Evolutionary conservation across 208 protist genomes (phyloP), one percentile per base, ranked within the genome.

Genomic region (Leishmania braziliensis): DNA sequence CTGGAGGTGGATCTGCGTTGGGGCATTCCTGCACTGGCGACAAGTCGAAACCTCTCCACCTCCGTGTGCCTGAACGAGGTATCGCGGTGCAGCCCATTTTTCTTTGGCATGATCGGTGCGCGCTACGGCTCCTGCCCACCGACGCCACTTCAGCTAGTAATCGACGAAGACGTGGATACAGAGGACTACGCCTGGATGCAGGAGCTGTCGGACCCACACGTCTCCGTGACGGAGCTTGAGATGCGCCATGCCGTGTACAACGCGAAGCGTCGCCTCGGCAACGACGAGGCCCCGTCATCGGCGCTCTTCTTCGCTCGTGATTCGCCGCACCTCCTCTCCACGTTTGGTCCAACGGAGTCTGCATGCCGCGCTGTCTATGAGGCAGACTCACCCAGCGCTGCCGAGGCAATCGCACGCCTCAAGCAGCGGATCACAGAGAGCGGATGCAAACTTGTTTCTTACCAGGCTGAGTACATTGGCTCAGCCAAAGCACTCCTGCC

Each of bases 201-300:
- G 29, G 51, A 84, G 43, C 80, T 95, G 39, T 66, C 78, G 2
- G 73, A 86, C n/a, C 77, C 84, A 48, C 77, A 81, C 63, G 86
- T 97, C 20, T 99, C 97, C 6, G 92, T 99, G 33, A 99, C 98
- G 43, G 97, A 99, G 83, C 88, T 99, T 23, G 98, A 99, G 88
- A 97, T 99, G 91, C 83, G 92, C 16, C 93, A 98, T 79, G 97
- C 92, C n/a, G 84, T 97, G 23, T 93, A 93, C 77, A 94, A 82
- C 69, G 81, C 89, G 6, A 75, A 74, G 16, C 80, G 87, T 4
- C 92, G 91, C 6, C 77, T 88, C n/a, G 77, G 68, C 46, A 23
- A 29, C 20, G 36, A 65, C 65, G 50, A n/a, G 48, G 20, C 79
- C 54, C 72, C 81, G 0, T 83, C 80, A 0, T 87, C 85, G 26